These are phyloP conservation scores for Thalassiosira exigua DNA, from an alignment of 352 stramenopile genomes.

Conservation along the genomic window DNA sequence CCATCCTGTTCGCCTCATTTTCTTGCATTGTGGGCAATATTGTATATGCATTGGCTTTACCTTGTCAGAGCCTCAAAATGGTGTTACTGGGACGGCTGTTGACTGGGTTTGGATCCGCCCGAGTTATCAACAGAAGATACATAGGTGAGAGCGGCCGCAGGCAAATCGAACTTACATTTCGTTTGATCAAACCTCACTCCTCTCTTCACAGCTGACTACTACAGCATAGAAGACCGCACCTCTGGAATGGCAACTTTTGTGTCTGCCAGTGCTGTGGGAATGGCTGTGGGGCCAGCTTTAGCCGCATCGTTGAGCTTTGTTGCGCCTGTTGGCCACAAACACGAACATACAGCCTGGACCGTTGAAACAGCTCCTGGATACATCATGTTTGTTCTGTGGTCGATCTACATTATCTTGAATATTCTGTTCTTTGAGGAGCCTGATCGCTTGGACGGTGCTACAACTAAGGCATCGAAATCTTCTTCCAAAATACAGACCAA, in stretches of 20 bases:
- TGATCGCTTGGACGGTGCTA: too few species aligned
- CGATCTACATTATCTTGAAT: constrained; percentile 59
- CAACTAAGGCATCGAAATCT: too few species aligned
- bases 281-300: constrained; percentile 87
- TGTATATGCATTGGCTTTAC: constrained; percentile 76
- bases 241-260: constrained; percentile 92
- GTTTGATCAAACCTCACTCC: too few species aligned
- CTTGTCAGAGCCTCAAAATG: constrained; percentile 80
- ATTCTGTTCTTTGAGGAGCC: constrained; percentile 79
- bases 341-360: constrained; percentile 75
- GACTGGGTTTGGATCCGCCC: constrained; percentile 91
- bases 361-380: constrained; percentile 88
- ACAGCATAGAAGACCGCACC: constrained; percentile 90
- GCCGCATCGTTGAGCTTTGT: constrained; percentile 52
- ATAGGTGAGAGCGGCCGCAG: constrained; percentile 62
- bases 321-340: constrained; percentile 12
- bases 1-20: constrained; percentile 74
- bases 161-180: too few species aligned
- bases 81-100: constrained; percentile 90
- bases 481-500: too few species aligned
- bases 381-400: constrained; percentile 83
- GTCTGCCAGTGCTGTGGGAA: constrained; percentile 88
- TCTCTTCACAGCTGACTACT: constrained; percentile 89
- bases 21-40: constrained; percentile 76
- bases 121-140: constrained; percentile 91